Conservation (phyloP, 148 eudicot species). For the Rhododendron ovatum region DNA sequence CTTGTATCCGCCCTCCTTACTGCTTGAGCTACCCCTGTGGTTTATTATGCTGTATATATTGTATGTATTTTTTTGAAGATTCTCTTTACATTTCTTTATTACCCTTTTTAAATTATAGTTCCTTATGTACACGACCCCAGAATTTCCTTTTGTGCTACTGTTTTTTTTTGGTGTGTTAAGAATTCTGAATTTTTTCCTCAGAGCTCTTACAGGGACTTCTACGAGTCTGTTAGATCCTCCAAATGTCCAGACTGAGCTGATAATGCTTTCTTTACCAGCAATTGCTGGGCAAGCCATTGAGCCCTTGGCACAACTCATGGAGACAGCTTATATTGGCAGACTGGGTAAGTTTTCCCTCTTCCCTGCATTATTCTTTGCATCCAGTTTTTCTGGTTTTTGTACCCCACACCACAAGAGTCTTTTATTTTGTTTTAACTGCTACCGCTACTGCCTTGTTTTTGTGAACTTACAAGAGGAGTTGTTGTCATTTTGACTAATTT, state of each 20-base stretch:
- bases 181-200: slow-evolving; percentile 22
- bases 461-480: not conserved
- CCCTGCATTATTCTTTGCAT: not conserved
- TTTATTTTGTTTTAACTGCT: not conserved
- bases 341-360: slow-evolving; percentile 45
- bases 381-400: not conserved
- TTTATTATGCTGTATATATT: not conserved
- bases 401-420: not conserved
- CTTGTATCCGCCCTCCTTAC: not conserved
- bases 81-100: not conserved
- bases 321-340: slow-evolving; percentile 92
- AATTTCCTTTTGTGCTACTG: not conserved
- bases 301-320: slow-evolving; percentile 87
- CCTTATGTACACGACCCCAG: not conserved
- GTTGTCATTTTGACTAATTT: not conserved
- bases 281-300: slow-evolving; percentile 91
- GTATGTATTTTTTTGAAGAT: not conserved
- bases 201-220: slow-evolving; percentile 26
- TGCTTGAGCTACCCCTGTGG: not conserved
- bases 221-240: slow-evolving; percentile 14
- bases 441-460: not conserved
- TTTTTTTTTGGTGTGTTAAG: not conserved
- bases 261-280: slow-evolving; percentile 78
- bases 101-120: not conserved
- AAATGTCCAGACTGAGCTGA: slow-evolving; percentile 46